Percentiles rank a stretch among this genome's conserved stretches.
Evolutionary conservation across 305 asterid genomes (phyloP).

Genomic region (Andrographis paniculata): DNA sequence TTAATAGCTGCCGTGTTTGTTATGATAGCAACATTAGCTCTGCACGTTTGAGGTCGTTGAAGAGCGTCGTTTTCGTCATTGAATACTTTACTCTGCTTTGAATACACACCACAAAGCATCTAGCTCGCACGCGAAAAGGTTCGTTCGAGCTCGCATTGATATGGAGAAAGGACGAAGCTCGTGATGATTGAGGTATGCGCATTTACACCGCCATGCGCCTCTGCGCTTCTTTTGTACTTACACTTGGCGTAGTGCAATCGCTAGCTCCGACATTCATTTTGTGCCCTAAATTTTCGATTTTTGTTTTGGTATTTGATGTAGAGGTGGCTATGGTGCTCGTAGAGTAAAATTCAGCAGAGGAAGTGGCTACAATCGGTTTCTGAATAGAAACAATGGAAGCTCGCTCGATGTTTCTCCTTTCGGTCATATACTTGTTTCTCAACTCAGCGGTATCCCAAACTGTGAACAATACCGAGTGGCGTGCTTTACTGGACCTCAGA

Average conservation of each 20-base stretch:
- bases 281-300: background rate
- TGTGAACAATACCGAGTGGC: constrained; percentile 26
- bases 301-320: background rate
- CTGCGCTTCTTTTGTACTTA: too few relatives aligned
- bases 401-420: constrained; percentile 13
- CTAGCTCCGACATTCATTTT: background rate
- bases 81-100: too few relatives aligned
- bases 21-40: too few relatives aligned
- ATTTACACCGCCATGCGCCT: constrained; percentile 11
- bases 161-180: constrained; percentile 20
- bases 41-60: too few relatives aligned
- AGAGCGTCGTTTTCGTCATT: too few relatives aligned
- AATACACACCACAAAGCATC: too few relatives aligned
- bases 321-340: background rate
- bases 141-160: constrained; percentile 17
- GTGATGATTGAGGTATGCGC: constrained; percentile 26
- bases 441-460: constrained; percentile 24
- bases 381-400: constrained; percentile 24
- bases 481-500: constrained; percentile 41
- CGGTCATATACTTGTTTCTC: constrained; percentile 16
- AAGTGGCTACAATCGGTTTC: too few relatives aligned
- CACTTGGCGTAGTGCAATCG: too few relatives aligned
- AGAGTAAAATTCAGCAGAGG: too few relatives aligned
- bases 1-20: too few relatives aligned
- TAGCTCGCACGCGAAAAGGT: constrained; percentile 6